Percentiles rank a stretch among this genome's conserved stretches.
These are phyloP conservation scores for Phlyctochytrium arcticum DNA, from an alignment of 192 early-diverging fungal species.

Conservation along the genomic window DNA sequence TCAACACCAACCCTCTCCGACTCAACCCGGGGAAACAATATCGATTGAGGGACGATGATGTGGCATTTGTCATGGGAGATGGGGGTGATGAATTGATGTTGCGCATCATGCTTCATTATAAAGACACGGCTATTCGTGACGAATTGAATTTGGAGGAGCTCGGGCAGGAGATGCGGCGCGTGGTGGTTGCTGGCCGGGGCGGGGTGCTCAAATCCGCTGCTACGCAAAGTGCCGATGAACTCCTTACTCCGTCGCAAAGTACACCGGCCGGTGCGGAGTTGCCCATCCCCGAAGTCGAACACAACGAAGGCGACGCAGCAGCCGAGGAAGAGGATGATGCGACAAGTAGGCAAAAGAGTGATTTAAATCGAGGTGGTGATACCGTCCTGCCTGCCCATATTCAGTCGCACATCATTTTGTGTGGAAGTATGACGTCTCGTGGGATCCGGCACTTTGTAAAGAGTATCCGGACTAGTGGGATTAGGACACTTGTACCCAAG, in stretches of 20 bases:
- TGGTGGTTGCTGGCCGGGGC: no score
- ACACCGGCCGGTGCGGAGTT: no score
- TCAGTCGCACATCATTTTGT: constrained; percentile 42
- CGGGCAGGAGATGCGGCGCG: constrained; percentile 33
- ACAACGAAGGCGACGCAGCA: no score
- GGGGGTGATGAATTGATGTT: constrained; percentile 44
- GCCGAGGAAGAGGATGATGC: no score
- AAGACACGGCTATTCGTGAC: constrained; percentile 29
- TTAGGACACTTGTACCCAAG: background rate
- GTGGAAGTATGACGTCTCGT: constrained; percentile 39
- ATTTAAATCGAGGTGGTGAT: no score
- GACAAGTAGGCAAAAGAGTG: no score
- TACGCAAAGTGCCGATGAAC: no score
- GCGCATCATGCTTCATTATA: constrained; percentile 42
- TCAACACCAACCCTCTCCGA: constrained; percentile 30
- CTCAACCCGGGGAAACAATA: constrained; percentile 37
- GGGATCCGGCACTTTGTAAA: constrained; percentile 44
- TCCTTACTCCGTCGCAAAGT: no score
- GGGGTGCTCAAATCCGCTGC: no score
- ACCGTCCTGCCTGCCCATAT: background rate
- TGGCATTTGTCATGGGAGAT: constrained; percentile 35
- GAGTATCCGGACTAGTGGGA: constrained; percentile 24
- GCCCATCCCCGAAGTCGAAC: no score
- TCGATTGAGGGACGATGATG: constrained; percentile 31
- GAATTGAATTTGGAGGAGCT: constrained; percentile 33